Percentiles rank a stretch among this genome's conserved stretches.
Conservation (phyloP, 768 basidiomycete genomes). For the Boletellus ananas region DNA sequence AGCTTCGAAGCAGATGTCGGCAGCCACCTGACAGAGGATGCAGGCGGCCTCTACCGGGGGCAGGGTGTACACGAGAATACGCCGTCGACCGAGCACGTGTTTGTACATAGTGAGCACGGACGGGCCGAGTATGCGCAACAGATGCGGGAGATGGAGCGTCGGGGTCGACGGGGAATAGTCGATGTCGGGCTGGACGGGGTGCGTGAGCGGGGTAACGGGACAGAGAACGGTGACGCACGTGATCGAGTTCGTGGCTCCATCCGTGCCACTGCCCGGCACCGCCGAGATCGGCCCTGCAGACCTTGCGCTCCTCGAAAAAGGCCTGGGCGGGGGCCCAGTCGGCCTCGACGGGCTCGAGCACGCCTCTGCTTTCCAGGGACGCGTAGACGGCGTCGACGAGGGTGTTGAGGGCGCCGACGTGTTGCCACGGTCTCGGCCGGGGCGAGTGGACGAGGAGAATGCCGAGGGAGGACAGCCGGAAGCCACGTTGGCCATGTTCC, state of each 20-base stretch:
- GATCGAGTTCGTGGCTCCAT: slow-evolving; percentile 65
- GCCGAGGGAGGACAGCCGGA: slow-evolving; percentile 74
- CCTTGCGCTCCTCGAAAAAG: slow-evolving; percentile 66
- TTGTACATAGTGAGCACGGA: slow-evolving; percentile 78
- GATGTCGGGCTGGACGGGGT: slow-evolving; percentile 24
- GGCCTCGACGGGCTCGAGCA: slow-evolving; percentile 46
- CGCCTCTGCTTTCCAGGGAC: slow-evolving; percentile 43
- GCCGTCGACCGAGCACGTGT: slow-evolving; percentile 65
- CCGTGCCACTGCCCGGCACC: slow-evolving; percentile 61
- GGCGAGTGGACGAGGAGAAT: slow-evolving; percentile 63
- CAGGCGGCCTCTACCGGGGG: slow-evolving; percentile 81
- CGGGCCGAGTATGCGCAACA: slow-evolving; percentile 74
- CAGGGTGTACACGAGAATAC: slow-evolving; percentile 76
- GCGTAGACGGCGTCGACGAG: slow-evolving; percentile 55
- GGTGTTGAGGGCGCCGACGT: slow-evolving; percentile 59
- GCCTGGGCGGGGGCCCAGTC: slow-evolving; percentile 60
- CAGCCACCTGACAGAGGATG: slow-evolving; percentile 56
- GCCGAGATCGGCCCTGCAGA: slow-evolving; percentile 46
- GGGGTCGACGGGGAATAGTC: slow-evolving; percentile 40
- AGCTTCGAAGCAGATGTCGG: slow-evolving; percentile 60
- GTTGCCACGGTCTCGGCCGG: slow-evolving; percentile 73
- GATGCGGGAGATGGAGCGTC: slow-evolving; percentile 67
- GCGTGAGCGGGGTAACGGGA: background rate
- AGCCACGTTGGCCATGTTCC: slow-evolving; percentile 74
- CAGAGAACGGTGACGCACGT: slow-evolving; percentile 32